Base-by-base conservation (phyloP, 2,329 filamentous ascomycete genomes). In the Ophiostoma triangulosporum region DNA sequence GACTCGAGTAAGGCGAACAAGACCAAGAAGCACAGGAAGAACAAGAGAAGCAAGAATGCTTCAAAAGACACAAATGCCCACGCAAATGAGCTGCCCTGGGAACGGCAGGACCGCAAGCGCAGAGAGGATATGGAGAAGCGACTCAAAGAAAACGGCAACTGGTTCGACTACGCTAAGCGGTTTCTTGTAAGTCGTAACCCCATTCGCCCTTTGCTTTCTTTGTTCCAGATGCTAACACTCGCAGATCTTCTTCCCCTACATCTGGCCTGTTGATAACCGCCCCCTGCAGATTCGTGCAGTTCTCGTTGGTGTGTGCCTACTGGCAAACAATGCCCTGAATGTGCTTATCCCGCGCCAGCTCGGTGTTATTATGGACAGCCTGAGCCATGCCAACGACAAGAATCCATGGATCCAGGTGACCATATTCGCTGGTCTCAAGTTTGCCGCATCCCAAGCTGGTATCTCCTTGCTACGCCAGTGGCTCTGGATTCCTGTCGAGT, bases 311-410 rank as follows among this genome's bases (percentile, higher is more conserved):
- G 43, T 86, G 1, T 85, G 85, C 59, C 71, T 93, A 22, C 65
- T 89, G n/a, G 70, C 74, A 51, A 78, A 82, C 53, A 88, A 90
- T 58, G 78, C 78, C 5, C 70, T 94, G 50, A 87, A 89, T 60
- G 71, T 95, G 14, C 69, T 94, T 40, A 80, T 88, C 31, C 88
- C 88, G n/a, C 77, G 85, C 20, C 86, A 93, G 63, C 78, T 91
- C 31, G 88, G 88, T 58, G 80, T 86, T 55, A 81, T 95, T 58
- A 83, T 87, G 58, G 80, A 93, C 61, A 78, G 78, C 56, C 69
- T 94, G 22, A 73, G 73, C 29, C 70, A 73, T 8, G 65, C 62
- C 33, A 72, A 74, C 40, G 66, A 71, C 43, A 70, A 65, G 54
- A 73, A 70, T 51, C 71, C 73, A 1, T 79, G 77, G 77, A 57